Conservation (phyloP, 331 rosid genomes). For the Malus hybrid region DNA sequence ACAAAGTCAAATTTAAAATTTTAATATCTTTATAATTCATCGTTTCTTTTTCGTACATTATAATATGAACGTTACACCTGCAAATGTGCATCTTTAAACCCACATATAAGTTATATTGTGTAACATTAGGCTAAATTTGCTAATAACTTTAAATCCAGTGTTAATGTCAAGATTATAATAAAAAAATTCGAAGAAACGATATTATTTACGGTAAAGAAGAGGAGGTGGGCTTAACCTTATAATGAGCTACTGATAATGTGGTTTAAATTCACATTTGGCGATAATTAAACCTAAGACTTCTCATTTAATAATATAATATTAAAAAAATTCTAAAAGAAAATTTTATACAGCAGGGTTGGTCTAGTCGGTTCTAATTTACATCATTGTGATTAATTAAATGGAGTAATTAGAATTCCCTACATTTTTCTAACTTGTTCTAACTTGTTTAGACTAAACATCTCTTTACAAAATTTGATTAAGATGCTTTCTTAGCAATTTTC, state of each 20-base stretch:
- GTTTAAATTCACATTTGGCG: accelerated
- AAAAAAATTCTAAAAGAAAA: not conserved
- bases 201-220: too few relatives aligned
- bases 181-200: too few relatives aligned
- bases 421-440: too few relatives aligned
- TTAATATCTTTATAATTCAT: not conserved
- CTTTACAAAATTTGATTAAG: too few relatives aligned
- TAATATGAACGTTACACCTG: not conserved
- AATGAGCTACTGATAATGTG: too few relatives aligned
- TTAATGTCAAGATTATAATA: not conserved
- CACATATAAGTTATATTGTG: not conserved
- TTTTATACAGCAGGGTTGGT: not conserved
- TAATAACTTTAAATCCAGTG: not conserved
- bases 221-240: too few relatives aligned
- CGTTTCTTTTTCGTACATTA: not conserved
- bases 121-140: not conserved
- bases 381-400: not conserved
- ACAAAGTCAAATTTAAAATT: not conserved
- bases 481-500: too few relatives aligned
- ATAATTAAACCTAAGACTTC: too few relatives aligned
- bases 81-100: not conserved
- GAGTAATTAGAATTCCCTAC: too few relatives aligned
- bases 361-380: not conserved
- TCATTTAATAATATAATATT: not conserved
- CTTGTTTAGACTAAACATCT: too few relatives aligned